Conservation (phyloP, 1,284 basidiomycete genomes). For the Sanghuangporus sanghuang region DNA sequence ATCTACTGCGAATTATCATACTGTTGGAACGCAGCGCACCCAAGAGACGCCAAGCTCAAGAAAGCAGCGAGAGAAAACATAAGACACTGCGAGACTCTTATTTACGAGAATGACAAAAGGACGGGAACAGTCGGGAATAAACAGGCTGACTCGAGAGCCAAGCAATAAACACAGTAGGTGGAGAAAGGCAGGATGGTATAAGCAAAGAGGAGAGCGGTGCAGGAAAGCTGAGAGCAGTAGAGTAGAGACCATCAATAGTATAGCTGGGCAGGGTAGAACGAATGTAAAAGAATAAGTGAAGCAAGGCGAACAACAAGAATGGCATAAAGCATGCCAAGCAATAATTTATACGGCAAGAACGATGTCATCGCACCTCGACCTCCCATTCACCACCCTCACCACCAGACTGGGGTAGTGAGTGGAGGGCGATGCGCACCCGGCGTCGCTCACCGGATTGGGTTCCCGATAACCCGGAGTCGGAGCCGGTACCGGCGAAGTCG, state of each 20-base stretch:
- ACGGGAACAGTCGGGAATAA: background rate
- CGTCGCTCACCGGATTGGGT: constrained; percentile 33
- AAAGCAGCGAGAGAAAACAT: background rate
- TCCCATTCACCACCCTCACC: constrained; percentile 70
- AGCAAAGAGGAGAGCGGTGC: background rate
- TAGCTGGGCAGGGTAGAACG: background rate
- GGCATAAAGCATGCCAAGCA: background rate
- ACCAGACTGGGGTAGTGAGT: constrained; percentile 52
- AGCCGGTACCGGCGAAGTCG: constrained; percentile 20
- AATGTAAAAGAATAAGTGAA: background rate
- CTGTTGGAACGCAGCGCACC: background rate
- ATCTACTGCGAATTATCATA: background rate
- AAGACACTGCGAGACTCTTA: background rate
- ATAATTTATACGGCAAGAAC: background rate
- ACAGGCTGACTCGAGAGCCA: background rate
- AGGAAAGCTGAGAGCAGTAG: background rate
- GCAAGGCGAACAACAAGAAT: background rate
- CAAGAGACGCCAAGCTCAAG: background rate
- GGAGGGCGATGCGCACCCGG: constrained; percentile 56
- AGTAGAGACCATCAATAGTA: background rate
- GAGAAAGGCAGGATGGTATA: background rate
- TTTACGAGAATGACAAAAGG: background rate
- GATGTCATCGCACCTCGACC: constrained; percentile 40
- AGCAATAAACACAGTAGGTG: background rate
- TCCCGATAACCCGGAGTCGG: constrained; percentile 31